phyloP scores from a whole-genome alignment of 202 grass and related monocot genomes.

The Cymbopogon flexuosus region DNA sequence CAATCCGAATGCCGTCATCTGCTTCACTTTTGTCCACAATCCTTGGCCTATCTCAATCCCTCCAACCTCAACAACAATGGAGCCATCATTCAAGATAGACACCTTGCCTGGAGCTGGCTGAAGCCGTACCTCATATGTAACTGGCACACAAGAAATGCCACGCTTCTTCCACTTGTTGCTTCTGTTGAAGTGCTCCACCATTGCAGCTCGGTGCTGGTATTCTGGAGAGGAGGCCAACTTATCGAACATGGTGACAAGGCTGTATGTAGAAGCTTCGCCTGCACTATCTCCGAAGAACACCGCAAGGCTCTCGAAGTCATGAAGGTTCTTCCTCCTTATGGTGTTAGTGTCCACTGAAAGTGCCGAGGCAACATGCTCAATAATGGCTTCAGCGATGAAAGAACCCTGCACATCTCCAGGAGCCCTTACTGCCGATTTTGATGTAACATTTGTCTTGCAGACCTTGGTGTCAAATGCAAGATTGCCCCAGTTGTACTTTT shows the following conservation, averaged over 20 bases:
- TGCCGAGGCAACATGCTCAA: constrained; percentile 67
- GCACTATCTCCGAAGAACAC: constrained; percentile 38
- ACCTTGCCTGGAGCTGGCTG: constrained; percentile 54
- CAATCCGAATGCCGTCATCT: constrained; percentile 62
- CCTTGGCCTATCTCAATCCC: constrained; percentile 85
- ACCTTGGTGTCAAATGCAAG: constrained; percentile 55
- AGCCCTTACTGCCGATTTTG: constrained; percentile 55
- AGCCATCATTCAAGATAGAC: constrained; percentile 76
- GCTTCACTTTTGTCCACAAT: constrained; percentile 85
- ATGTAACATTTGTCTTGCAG: constrained; percentile 73
- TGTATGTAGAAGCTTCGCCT: constrained; percentile 55
- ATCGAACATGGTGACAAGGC: constrained; percentile 59
- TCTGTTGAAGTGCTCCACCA: constrained; percentile 47
- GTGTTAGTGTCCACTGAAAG: constrained; percentile 48
- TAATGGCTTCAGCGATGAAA: constrained; percentile 81
- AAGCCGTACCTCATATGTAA: constrained; percentile 39
- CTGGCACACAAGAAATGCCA: constrained; percentile 81
- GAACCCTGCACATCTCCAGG: constrained; percentile 79
- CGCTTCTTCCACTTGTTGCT: constrained; percentile 70
- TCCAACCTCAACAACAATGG: constrained; percentile 74
- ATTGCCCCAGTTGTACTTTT: constrained; percentile 81
- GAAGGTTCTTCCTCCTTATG: constrained; percentile 75
- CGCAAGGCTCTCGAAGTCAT: constrained; percentile 52
- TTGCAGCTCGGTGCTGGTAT: constrained; percentile 34
- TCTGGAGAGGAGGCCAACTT: constrained; percentile 50